These are phyloP conservation scores for Monosiga brevicollis DNA, from an alignment of 78 protist species.

Conservation along the genomic window DNA sequence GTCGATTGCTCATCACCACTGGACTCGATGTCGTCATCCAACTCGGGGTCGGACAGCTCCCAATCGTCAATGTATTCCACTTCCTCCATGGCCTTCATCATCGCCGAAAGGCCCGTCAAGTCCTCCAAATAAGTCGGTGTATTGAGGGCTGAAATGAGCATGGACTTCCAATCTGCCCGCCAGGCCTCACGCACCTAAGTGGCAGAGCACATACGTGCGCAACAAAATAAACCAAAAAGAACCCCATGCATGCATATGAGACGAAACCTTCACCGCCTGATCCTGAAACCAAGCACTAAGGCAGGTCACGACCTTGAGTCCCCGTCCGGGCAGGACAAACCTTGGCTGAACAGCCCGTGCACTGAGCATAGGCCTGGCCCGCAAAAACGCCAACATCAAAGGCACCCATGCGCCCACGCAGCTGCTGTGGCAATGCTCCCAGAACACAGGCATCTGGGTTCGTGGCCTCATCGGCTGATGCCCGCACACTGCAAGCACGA, in stretches of 20 bases:
- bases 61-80: not conserved
- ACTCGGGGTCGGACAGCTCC: too few relatives aligned
- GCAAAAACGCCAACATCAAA: constrained; percentile 28
- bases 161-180: constrained; percentile 14
- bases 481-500: not conserved
- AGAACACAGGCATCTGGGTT: constrained; percentile 1
- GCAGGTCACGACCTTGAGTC: too few relatives aligned
- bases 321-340: too few relatives aligned
- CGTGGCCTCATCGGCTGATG: not conserved
- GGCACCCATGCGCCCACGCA: constrained; percentile 68
- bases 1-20: not conserved
- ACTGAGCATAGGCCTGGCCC: constrained; percentile 53
- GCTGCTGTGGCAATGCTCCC: constrained; percentile 73
- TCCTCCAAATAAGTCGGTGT: constrained; percentile 40
- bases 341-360: constrained; percentile 82
- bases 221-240: not conserved
- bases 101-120: constrained; percentile 38
- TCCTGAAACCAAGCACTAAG: not conserved
- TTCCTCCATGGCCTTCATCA: constrained; percentile 19
- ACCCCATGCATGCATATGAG: not conserved
- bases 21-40: not conserved
- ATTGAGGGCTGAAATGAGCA: constrained; percentile 41
- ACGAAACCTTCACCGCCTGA: not conserved
- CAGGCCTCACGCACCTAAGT: constrained; percentile 22
- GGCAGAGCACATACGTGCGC: not conserved